A percentile compares a stretch with the other conserved stretches of the same genome.
phyloP scores from a whole-genome alignment of 495 filamentous ascomycete species.

The Neurospora sp. region DNA sequence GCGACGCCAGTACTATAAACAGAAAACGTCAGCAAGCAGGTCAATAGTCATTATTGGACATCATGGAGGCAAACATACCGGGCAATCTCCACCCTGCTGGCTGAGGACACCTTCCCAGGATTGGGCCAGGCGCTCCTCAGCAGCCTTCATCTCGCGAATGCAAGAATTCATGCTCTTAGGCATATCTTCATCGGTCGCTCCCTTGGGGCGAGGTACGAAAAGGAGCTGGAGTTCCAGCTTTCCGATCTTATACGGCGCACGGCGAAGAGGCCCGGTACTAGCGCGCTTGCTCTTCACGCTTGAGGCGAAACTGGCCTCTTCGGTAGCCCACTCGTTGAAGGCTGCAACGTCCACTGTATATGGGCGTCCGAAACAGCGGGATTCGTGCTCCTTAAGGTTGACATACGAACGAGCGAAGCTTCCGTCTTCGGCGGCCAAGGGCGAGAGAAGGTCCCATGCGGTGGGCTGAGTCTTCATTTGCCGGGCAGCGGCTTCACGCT shows the following conservation, averaged over 20 bases:
- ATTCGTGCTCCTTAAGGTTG: conserved; percentile 83
- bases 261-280: conserved; percentile 49
- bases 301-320: conserved; percentile 54
- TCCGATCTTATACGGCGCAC: conserved; percentile 87
- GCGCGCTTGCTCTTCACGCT: conserved; percentile 87
- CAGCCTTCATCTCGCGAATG: conserved; percentile 83
- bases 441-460: conserved; percentile 79
- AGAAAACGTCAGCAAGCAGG: conserved; percentile 15
- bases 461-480: conserved; percentile 44
- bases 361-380: conserved; percentile 72
- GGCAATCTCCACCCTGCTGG: conserved; percentile 95
- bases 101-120: conserved; percentile 83
- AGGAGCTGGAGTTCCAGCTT: conserved; percentile 88
- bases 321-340: conserved; percentile 97
- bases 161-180: conserved; percentile 96
- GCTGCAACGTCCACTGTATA: conserved; percentile 80
- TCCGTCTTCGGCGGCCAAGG: conserved; percentile 78
- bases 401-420: conserved; percentile 91
- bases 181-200: conserved; percentile 87
- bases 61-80: conserved; percentile 53
- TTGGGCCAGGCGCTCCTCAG: conserved; percentile 60
- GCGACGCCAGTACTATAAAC: conserved; percentile 78
- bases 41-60: background rate
- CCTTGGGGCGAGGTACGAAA: conserved; percentile 87
- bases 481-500: conserved; percentile 56